Conservation (phyloP, 108 stramenopile species). For the Nannochloropsis gaditana region DNA sequence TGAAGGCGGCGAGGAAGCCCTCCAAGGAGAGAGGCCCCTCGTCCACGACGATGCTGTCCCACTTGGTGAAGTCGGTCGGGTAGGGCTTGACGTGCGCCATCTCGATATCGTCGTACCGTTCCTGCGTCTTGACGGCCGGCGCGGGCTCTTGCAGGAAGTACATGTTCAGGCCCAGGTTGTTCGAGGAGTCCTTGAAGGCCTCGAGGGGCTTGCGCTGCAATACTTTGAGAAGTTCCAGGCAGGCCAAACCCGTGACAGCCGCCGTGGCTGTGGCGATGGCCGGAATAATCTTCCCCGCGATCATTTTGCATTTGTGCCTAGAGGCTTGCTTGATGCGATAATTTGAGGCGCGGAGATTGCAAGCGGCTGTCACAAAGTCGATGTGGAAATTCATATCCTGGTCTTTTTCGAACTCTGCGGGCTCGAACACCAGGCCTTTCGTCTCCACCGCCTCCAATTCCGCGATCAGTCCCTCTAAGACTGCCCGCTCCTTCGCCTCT, state of each 20-base stretch:
- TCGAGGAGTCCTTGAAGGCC: constrained; percentile 47
- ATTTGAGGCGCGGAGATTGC: constrained; percentile 38
- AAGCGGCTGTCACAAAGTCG: constrained; percentile 59
- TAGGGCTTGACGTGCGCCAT: constrained; percentile 36
- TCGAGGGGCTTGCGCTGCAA: constrained; percentile 47
- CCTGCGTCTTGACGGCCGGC: constrained; percentile 20
- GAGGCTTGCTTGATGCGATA: constrained; percentile 54
- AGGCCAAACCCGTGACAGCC: constrained; percentile 58
- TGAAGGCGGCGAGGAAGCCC: background rate
- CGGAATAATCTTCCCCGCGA: constrained; percentile 64
- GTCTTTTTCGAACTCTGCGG: constrained; percentile 59
- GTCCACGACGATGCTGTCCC: constrained; percentile 36
- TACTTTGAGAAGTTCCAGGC: constrained; percentile 61
- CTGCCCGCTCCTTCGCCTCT: background rate
- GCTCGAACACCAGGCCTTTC: constrained; percentile 38
- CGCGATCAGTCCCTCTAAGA: background rate
- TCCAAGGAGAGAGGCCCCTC: background rate
- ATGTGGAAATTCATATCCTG: constrained; percentile 62
- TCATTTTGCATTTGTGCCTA: constrained; percentile 60
- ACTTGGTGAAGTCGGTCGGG: constrained; percentile 49
- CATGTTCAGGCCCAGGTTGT: constrained; percentile 53
- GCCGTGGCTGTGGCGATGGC: constrained; percentile 64
- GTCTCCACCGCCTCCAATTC: constrained; percentile 42
- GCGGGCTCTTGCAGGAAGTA: constrained; percentile 53
- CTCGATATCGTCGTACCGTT: constrained; percentile 45